A percentile compares a stretch with the other conserved stretches of the same genome.
Evolutionary conservation across 352 stramenopile species (phyloP).

Genomic region (Pythium folliculosum): DNA sequence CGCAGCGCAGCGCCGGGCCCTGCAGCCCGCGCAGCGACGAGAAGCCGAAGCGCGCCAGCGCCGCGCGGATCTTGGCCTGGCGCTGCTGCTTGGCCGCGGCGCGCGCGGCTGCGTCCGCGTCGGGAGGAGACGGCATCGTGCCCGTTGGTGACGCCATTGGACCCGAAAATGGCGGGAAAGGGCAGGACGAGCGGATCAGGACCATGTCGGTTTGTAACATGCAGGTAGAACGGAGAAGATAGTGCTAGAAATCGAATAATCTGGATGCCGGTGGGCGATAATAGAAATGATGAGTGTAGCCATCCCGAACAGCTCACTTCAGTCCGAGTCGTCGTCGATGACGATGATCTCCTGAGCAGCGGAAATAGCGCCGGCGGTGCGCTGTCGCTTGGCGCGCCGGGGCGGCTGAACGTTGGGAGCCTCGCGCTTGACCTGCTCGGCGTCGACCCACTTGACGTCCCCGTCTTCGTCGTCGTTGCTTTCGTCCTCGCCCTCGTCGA

Average conservation of each 20-base stretch:
- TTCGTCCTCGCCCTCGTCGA: conserved; percentile 37
- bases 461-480: conserved; percentile 21
- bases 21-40: conserved; percentile 44
- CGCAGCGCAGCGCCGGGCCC: conserved; percentile 42
- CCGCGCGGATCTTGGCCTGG: conserved; percentile 46
- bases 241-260: neutral
- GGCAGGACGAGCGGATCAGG: neutral
- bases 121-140: neutral
- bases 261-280: neutral
- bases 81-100: conserved; percentile 33
- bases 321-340: conserved; percentile 17
- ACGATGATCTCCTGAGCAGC: conserved; percentile 11
- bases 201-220: neutral
- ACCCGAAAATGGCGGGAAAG: conserved; percentile 1
- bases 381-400: neutral
- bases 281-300: conserved; percentile 2
- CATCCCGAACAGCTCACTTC: neutral
- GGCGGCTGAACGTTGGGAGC: neutral
- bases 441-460: conserved; percentile 19
- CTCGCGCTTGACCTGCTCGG: neutral
- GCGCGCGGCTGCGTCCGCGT: neutral
- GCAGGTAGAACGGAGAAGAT: neutral
- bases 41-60: conserved; percentile 52
- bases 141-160: no score
- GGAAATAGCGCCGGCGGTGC: no score